Base-by-base conservation (phyloP, 345 rosid species). In the Kernera saxatilis region DNA sequence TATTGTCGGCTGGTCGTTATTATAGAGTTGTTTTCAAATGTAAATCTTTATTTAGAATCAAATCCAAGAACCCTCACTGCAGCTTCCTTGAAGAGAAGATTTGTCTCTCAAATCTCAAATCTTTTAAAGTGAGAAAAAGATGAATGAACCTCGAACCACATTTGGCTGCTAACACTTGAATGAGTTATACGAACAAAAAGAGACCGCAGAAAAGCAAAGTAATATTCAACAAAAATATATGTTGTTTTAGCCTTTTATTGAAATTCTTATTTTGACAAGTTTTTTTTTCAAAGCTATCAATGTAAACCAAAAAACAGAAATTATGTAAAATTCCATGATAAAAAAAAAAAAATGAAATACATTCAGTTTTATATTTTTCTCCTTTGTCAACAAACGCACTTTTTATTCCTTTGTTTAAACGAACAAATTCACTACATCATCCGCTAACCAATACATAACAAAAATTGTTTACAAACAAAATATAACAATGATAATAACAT, bases 1-100 rank as follows among this genome's bases (percentile, higher is more conserved):
- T 33, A 54, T 25, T 14, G 70, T 53, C 48, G 55, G 48, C 76
- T 52, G 44, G 15, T 62, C 36, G 46, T 70, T 60, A 49, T 21
- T 50, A 21, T 19, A 21, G 37, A 43, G 22, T 4, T 7, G 37
- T 43, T 53, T 22, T 23, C 13, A 52, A 39, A 23, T 8, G 13
- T 62, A 32, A 25, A 5, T n/a, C 35, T 39, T 61, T 52, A 18
- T 55, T 45, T 25, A 56, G 66, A 64, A 55, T 45, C 71, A 46
- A 64, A 46, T 19, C 23, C 22, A 29, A 36, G 72, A 65, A 56
- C 11, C 67, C n/a, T 56, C 67, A 13, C 14, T 65, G 77, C 77
- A 73, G 33, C 72, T 73, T 73, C 77, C 67, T 37, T 48, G 29
- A 37, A 55, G 65, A 36, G 41, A n/a, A 55, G 40, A 65, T 67